Conservation (phyloP, 1,284 basidiomycete genomes). For the Boletus smithii region DNA sequence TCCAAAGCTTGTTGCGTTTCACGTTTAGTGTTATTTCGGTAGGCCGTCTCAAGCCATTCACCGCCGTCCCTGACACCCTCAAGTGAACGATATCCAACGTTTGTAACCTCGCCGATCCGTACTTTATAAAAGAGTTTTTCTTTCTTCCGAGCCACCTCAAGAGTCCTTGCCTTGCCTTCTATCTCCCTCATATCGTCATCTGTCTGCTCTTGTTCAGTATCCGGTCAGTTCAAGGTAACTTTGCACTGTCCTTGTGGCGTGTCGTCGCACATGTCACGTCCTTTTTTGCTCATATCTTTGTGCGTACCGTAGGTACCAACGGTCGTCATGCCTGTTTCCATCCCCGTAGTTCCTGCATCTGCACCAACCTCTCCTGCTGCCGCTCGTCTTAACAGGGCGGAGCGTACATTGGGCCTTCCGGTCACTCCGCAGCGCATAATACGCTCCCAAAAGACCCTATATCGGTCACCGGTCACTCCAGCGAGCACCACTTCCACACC, state of each 20-base stretch:
- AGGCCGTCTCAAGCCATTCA: constrained; percentile 14
- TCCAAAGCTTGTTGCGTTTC: constrained; percentile 28
- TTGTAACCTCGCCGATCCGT: constrained; percentile 15
- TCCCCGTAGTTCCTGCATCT: constrained; percentile 39
- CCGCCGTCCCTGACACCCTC: constrained; percentile 8
- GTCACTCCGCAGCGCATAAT: constrained; percentile 46
- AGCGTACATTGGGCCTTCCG: constrained; percentile 36
- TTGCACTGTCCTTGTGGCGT: background rate
- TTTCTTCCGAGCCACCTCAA: constrained; percentile 23
- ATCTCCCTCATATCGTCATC: constrained; percentile 31
- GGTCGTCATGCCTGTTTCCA: constrained; percentile 30
- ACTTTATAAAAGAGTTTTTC: constrained; percentile 10
- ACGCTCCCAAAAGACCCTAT: constrained; percentile 36
- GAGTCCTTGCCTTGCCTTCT: constrained; percentile 14
- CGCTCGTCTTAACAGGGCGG: constrained; percentile 37
- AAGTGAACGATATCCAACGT: constrained; percentile 9
- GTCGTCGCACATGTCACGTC: no score
- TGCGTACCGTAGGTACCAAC: constrained; percentile 13
- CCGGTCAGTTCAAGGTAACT: constrained; percentile 21
- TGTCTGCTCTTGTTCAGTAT: constrained; percentile 12
- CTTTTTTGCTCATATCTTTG: constrained; percentile 14
- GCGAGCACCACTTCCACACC: constrained; percentile 47
- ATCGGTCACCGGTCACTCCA: constrained; percentile 44
- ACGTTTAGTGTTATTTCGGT: constrained; percentile 28
- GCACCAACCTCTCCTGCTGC: constrained; percentile 46